These are phyloP conservation scores for Houttuynia cordata DNA, from an alignment of 164 flowering plant genomes.

Conservation along the genomic window DNA sequence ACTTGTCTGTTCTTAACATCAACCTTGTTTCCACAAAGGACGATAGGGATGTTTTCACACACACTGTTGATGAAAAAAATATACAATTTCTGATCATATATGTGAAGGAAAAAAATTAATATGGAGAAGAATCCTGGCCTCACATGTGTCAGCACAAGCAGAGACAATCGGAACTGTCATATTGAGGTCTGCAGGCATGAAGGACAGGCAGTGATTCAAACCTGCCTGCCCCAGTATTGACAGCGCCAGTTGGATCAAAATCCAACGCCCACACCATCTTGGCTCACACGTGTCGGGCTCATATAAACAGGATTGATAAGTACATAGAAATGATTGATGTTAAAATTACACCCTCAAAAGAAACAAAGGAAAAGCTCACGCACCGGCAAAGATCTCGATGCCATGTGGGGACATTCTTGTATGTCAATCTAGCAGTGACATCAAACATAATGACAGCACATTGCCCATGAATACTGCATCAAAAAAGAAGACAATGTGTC, in stretches of 20 bases:
- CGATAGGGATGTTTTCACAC: slow-evolving; percentile 71
- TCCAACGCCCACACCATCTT: too few relatives aligned
- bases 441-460: slow-evolving; percentile 30
- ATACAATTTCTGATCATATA: background rate
- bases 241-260: too few relatives aligned
- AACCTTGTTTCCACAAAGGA: slow-evolving; percentile 77
- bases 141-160: too few relatives aligned
- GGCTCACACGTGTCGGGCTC: too few relatives aligned
- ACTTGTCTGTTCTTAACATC: slow-evolving; percentile 84
- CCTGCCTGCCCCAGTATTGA: background rate
- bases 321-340: too few relatives aligned
- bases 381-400: slow-evolving; percentile 30
- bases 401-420: slow-evolving; percentile 31
- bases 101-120: too few relatives aligned
- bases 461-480: slow-evolving; percentile 25
- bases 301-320: too few relatives aligned
- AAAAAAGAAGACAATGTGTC: background rate
- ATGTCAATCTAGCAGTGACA: slow-evolving; percentile 27
- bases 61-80: slow-evolving; percentile 27
- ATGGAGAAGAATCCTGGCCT: too few relatives aligned
- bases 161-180: too few relatives aligned
- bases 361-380: background rate
- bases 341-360: background rate
- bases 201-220: too few relatives aligned
- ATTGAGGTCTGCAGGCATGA: too few relatives aligned